Conservation (phyloP, 164 flowering plant genomes). For the Magnolia sinica region DNA sequence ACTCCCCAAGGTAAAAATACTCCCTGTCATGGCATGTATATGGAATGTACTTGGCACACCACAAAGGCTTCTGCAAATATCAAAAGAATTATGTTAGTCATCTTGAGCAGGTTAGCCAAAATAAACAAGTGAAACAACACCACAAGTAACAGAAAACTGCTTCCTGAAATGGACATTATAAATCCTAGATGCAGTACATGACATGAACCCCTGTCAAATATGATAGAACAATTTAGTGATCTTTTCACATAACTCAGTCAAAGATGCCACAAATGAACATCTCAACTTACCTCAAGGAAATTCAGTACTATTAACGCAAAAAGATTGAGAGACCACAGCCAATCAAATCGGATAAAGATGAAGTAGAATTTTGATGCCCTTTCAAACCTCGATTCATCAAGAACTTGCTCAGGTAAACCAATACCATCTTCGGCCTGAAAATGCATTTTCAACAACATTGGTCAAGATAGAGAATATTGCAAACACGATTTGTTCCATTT, state of each 20-base stretch:
- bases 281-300: conserved; percentile 65
- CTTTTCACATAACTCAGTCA: neutral
- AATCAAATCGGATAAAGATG: conserved; percentile 50
- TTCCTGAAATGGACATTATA: neutral
- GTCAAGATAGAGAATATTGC: neutral
- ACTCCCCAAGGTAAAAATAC: conserved; percentile 78
- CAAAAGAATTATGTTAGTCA: conserved; percentile 7
- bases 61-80: conserved; percentile 72
- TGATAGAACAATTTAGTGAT: neutral
- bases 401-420: conserved; percentile 86
- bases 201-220: neutral
- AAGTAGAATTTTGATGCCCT: conserved; percentile 67
- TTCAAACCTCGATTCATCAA: conserved; percentile 57
- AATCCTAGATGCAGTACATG: neutral
- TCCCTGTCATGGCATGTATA: conserved; percentile 64
- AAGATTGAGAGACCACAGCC: conserved; percentile 75
- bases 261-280: conserved; percentile 3
- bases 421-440: conserved; percentile 96
- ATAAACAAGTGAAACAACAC: neutral
- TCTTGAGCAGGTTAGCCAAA: neutral
- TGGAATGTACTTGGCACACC: conserved; percentile 51
- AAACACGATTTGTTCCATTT: neutral
- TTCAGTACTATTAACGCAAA: conserved; percentile 69
- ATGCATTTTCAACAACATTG: conserved; percentile 9
- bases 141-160: neutral